A percentile compares a stretch with the other conserved stretches of the same genome.
These are phyloP conservation scores for Artemisia annua DNA, from an alignment of 129 eudicot species.

Conservation along the genomic window DNA sequence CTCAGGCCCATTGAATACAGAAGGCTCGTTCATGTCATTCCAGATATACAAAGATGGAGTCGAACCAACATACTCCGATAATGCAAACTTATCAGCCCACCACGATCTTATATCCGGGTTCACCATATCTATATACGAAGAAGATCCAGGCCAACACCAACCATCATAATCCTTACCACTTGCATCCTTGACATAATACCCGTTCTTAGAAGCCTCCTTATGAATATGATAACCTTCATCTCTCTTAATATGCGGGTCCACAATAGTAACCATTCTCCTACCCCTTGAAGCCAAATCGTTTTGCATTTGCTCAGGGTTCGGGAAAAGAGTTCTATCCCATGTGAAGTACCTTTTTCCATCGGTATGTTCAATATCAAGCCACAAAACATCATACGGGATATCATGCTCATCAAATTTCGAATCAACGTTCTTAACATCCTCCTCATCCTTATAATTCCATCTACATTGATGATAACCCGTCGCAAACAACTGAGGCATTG, in stretches of 20 bases:
- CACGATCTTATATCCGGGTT: conserved; percentile 95
- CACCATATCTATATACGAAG: conserved; percentile 86
- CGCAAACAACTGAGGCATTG: conserved; percentile 90
- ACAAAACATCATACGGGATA: conserved; percentile 91
- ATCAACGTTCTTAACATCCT: conserved; percentile 84
- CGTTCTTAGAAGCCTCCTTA: conserved; percentile 83
- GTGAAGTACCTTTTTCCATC: conserved; percentile 94
- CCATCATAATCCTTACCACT: conserved; percentile 91
- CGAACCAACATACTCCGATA: conserved; percentile 68
- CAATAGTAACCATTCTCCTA: conserved; percentile 90
- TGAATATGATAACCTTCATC: conserved; percentile 78
- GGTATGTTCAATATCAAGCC: conserved; percentile 99
- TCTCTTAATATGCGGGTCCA: conserved; percentile 95
- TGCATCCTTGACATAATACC: conserved; percentile 89
- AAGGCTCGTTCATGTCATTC: conserved; percentile 99
- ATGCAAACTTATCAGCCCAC: conserved; percentile 94
- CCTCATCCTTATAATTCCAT: conserved; percentile 97
- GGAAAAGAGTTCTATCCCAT: conserved; percentile 85
- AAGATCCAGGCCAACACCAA: conserved; percentile 99
- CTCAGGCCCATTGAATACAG: conserved; percentile 98
- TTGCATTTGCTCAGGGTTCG: conserved; percentile 95
- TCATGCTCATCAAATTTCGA: conserved; percentile 87
- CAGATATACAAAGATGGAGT: conserved; percentile 93
- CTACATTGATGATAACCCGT: conserved; percentile 96
- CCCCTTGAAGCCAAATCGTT: conserved; percentile 82